Evolutionary conservation across 106 monocot species (phyloP).

Genomic region (Dioscorea alata): DNA sequence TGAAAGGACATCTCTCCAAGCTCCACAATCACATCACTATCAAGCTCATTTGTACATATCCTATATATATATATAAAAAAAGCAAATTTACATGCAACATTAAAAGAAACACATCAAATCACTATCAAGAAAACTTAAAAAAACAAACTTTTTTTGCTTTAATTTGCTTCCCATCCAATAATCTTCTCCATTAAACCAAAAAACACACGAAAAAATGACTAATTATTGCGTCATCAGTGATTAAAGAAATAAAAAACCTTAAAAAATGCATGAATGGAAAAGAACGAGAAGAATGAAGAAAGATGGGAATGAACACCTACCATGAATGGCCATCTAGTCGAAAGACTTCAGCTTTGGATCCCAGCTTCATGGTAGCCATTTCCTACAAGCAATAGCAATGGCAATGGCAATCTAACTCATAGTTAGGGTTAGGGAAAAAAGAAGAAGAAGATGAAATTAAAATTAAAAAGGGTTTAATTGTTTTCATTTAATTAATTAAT

Average conservation of each 20-base stretch:
- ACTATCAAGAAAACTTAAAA: no score
- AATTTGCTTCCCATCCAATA: no score
- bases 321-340: constrained; percentile 37
- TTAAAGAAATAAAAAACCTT: no score
- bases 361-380: constrained; percentile 54
- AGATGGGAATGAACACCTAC: not conserved
- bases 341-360: constrained; percentile 44
- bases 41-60: constrained; percentile 51
- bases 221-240: not conserved
- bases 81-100: not conserved
- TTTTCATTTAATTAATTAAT: no score
- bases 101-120: not conserved
- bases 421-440: no score
- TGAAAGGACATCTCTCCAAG: constrained; percentile 51
- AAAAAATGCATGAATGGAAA: not conserved
- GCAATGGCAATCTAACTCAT: no score
- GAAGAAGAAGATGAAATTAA: no score
- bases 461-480: no score
- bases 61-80: constrained; percentile 20
- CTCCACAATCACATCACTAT: constrained; percentile 45
- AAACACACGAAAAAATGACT: not conserved
- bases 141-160: no score
- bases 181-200: not conserved
- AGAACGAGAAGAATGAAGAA: not conserved
- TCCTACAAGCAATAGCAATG: not conserved